Conservation (phyloP, 1,284 basidiomycete genomes). For the Apiotrichum domesticum region DNA sequence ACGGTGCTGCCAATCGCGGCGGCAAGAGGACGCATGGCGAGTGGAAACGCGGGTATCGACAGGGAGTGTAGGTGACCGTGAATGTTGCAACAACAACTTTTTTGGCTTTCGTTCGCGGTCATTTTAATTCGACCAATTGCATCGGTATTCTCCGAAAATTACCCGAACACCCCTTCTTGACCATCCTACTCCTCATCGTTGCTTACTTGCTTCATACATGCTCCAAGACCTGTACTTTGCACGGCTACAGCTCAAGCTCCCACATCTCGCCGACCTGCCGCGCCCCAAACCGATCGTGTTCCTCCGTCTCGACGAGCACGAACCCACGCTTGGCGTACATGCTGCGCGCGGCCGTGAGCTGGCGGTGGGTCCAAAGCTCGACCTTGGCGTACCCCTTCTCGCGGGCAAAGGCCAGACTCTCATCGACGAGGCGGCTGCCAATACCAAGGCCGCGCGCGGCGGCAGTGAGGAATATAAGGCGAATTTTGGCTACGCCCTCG, state of each 20-base stretch:
- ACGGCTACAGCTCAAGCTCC: neutral
- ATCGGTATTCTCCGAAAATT: too few relatives aligned
- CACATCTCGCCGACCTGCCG: slow-evolving; percentile 8
- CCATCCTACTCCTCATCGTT: too few relatives aligned
- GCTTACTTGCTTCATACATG: too few relatives aligned
- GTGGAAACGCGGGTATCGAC: too few relatives aligned
- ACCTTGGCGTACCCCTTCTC: slow-evolving; percentile 6
- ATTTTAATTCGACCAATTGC: too few relatives aligned
- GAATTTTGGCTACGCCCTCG: slow-evolving; percentile 6
- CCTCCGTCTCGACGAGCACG: neutral
- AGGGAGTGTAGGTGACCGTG: too few relatives aligned
- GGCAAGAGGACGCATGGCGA: too few relatives aligned
- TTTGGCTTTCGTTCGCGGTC: too few relatives aligned
- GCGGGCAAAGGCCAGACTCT: slow-evolving; percentile 4
- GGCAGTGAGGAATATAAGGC: slow-evolving; percentile 6
- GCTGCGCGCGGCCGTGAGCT: slow-evolving; percentile 6
- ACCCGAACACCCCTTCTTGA: too few relatives aligned
- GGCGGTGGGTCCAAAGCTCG: slow-evolving; percentile 15
- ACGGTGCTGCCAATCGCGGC: too few relatives aligned
- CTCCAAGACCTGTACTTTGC: too few relatives aligned
- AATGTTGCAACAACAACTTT: too few relatives aligned
- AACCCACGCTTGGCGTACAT: slow-evolving; percentile 15
- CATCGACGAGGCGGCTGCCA: slow-evolving; percentile 10
- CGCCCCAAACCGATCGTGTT: neutral
- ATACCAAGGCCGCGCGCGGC: slow-evolving; percentile 10